A percentile compares a stretch with the other conserved stretches of the same genome.
These are phyloP conservation scores for Leucocoprinus birnbaumii DNA, from an alignment of 768 basidiomycete species.

Conservation along the genomic window DNA sequence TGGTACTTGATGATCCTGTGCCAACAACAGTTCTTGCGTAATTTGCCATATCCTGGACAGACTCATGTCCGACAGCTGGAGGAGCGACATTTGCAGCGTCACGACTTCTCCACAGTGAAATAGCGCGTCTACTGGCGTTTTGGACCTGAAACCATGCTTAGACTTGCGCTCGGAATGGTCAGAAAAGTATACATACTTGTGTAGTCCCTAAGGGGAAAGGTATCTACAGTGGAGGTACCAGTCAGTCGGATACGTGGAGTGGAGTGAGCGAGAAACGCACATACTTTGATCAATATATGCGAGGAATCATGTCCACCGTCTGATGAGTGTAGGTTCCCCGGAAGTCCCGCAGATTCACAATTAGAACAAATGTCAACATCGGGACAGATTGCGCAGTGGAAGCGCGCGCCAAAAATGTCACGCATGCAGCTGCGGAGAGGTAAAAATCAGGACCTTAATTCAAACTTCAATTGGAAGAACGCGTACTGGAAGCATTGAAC, in stretches of 20 bases:
- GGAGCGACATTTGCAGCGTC: constrained; percentile 65
- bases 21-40: constrained; percentile 71
- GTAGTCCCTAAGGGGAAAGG: constrained; percentile 75
- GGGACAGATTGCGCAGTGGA: constrained; percentile 89
- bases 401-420: constrained; percentile 89
- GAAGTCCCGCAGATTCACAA: constrained; percentile 83
- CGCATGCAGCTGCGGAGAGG: constrained; percentile 65
- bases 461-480: constrained; percentile 1
- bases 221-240: constrained; percentile 48
- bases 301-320: constrained; percentile 80
- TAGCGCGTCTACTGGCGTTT: constrained; percentile 70
- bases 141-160: constrained; percentile 37
- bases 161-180: not conserved
- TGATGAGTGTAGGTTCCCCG: constrained; percentile 74
- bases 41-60: constrained; percentile 58
- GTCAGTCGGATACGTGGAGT: not conserved
- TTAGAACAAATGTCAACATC: constrained; percentile 84
- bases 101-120: constrained; percentile 71
- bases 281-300: constrained; percentile 93
- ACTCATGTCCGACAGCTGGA: constrained; percentile 41
- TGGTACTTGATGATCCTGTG: constrained; percentile 31
- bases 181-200: constrained; percentile 45
- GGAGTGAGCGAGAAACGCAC: not conserved
- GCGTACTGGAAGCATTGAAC: constrained; percentile 87
- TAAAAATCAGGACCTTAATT: not conserved